phyloP scores from a whole-genome alignment of 768 basidiomycete species.

The Sporobolomyces roseus region DNA sequence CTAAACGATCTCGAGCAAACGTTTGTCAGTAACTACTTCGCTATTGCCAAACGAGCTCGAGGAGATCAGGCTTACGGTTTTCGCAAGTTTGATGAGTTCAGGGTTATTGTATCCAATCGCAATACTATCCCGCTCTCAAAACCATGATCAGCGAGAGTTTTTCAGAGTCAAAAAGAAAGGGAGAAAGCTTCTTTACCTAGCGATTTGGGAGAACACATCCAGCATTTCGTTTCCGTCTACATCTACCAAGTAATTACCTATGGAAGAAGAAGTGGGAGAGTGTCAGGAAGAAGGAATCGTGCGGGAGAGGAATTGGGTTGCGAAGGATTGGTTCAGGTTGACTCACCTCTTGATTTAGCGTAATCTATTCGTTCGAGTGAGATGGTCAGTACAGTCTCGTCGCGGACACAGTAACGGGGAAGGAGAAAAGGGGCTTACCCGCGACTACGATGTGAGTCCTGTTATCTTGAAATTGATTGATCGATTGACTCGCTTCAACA shows the following conservation, averaged over 20 bases:
- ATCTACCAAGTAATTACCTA: constrained; percentile 51
- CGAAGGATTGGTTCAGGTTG: constrained; percentile 7
- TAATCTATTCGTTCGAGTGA: constrained; percentile 41
- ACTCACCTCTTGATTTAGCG: constrained; percentile 43
- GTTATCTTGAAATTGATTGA: constrained; percentile 46
- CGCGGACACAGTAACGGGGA: no score
- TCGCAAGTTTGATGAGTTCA: constrained; percentile 46
- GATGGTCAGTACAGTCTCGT: no score
- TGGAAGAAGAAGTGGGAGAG: background rate
- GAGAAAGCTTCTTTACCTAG: background rate
- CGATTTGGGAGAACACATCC: constrained; percentile 51
- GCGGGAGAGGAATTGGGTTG: no score
- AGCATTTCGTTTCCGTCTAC: constrained; percentile 52
- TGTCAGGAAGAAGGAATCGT: background rate
- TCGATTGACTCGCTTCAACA: constrained; percentile 20
- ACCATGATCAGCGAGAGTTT: background rate
- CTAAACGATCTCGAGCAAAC: constrained; percentile 18
- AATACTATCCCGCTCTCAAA: constrained; percentile 44
- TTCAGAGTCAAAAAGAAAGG: background rate
- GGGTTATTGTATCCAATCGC: constrained; percentile 50
- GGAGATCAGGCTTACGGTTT: constrained; percentile 40
- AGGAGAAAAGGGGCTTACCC: constrained; percentile 7
- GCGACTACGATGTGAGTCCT: constrained; percentile 47
- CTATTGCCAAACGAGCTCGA: background rate
- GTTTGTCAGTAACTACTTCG: background rate